These are phyloP conservation scores for Phyllosticta citrichinensis DNA, from an alignment of 2,329 filamentous ascomycete species.

Conservation along the genomic window DNA sequence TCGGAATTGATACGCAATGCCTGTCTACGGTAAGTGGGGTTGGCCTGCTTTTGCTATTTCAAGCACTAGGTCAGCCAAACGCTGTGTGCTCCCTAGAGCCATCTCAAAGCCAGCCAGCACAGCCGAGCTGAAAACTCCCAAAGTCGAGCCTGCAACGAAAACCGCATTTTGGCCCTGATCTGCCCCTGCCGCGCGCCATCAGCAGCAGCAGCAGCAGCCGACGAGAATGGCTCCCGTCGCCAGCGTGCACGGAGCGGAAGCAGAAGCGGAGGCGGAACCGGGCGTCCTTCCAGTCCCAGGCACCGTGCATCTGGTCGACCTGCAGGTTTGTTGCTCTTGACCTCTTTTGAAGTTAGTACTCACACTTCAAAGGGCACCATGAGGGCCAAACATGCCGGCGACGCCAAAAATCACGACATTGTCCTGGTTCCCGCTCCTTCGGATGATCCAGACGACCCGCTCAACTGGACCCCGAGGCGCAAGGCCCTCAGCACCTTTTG, in stretches of 20 bases:
- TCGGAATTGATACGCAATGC: background rate
- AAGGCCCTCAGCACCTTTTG: slow-evolving; percentile 29
- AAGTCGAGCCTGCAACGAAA: background rate
- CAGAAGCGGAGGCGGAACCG: background rate
- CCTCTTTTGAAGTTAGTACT: too few species aligned
- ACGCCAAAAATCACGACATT: slow-evolving; percentile 26
- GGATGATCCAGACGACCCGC: slow-evolving; percentile 24
- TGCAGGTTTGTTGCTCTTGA: slow-evolving; percentile 14
- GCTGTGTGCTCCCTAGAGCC: background rate
- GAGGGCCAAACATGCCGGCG: slow-evolving; percentile 25
- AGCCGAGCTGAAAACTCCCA: background rate
- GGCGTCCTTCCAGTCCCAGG: slow-evolving; percentile 21
- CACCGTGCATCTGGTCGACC: slow-evolving; percentile 35
- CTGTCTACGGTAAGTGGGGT: background rate
- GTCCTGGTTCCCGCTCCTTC: slow-evolving; percentile 31
- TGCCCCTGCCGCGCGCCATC: background rate
- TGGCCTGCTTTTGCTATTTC: background rate
- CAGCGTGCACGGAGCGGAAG: background rate
- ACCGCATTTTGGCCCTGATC: background rate
- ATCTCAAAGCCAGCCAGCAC: background rate
- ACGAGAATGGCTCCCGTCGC: slow-evolving; percentile 4
- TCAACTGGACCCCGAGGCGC: slow-evolving; percentile 23
- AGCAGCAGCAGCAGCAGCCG: slow-evolving; percentile 3
- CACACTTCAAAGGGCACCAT: slow-evolving; percentile 19
- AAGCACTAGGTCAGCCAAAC: background rate